A percentile compares a stretch with the other conserved stretches of the same genome.
phyloP scores from a whole-genome alignment of 164 flowering plant species.

The Kingdonia uniflora region DNA sequence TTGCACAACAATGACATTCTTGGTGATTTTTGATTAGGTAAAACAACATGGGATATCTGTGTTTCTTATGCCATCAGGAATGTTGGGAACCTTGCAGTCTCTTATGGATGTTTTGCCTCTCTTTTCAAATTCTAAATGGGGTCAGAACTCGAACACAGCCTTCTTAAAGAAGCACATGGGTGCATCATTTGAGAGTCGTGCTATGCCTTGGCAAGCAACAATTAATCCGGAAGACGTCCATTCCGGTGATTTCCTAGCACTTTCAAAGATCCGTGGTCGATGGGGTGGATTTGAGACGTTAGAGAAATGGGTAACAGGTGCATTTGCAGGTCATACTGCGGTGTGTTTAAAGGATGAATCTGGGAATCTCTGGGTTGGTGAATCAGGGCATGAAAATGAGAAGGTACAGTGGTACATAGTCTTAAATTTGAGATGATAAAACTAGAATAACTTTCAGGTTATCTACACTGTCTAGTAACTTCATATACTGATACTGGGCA shows the following conservation, averaged over 20 bases:
- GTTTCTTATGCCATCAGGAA: conserved; percentile 99
- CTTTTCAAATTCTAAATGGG: conserved; percentile 88
- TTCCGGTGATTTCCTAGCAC: conserved; percentile 93
- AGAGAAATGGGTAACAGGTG: conserved; percentile 99
- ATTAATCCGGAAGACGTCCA: conserved; percentile 84
- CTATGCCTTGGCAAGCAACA: conserved; percentile 64
- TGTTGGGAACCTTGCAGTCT: conserved; percentile 85
- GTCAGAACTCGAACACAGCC: conserved; percentile 79
- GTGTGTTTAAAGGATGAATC: conserved; percentile 91
- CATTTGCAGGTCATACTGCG: conserved; percentile 98
- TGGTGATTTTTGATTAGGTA: conserved; percentile 42
- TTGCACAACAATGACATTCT: conserved; percentile 7
- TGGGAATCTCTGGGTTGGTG: conserved; percentile 97
- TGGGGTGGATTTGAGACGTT: conserved; percentile 99
- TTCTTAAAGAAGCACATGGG: conserved; percentile 95
- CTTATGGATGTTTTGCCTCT: conserved; percentile 85
- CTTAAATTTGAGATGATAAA: neutral
- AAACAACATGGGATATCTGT: conserved; percentile 94
- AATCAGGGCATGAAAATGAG: conserved; percentile 99
- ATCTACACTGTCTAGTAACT: too few species aligned
- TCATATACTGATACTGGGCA: too few species aligned
- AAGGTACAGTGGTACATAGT: conserved; percentile 59
- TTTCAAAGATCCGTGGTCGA: conserved; percentile 95
- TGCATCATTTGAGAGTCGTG: conserved; percentile 77
- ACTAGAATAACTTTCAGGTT: neutral